phyloP scores from a whole-genome alignment of 306 rosid species.

The Lathyrus oleraceus region DNA sequence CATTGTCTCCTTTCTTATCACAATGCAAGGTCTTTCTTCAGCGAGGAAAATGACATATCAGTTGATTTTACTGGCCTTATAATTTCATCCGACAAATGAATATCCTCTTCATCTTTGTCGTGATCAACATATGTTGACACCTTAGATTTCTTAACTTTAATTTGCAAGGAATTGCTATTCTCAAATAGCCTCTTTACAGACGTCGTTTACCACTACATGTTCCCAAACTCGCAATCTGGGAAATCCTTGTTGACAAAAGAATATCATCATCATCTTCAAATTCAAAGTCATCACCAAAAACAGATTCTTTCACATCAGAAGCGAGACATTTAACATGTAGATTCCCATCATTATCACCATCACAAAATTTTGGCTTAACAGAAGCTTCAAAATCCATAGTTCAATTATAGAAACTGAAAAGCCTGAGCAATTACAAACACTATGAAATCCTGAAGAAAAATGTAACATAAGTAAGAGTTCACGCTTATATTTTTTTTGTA shows the following conservation, averaged over 20 bases:
- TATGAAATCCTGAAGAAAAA: not conserved
- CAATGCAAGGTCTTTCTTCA: constrained; percentile 29
- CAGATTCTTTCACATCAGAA: not conserved
- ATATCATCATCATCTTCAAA: not conserved
- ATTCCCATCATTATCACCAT: constrained; percentile 6
- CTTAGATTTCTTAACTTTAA: constrained; percentile 27
- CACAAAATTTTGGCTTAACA: constrained; percentile 6
- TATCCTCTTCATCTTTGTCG: not conserved
- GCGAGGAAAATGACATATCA: not conserved
- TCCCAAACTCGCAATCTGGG: not conserved
- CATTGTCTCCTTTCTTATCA: constrained; percentile 23
- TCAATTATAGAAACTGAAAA: not conserved
- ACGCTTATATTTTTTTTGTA: too few relatives aligned
- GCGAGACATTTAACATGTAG: too few relatives aligned
- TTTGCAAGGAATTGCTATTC: not conserved
- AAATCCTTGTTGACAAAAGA: not conserved
- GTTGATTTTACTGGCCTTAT: not conserved
- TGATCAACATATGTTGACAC: constrained; percentile 11
- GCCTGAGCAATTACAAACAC: not conserved
- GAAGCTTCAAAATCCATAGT: constrained; percentile 12
- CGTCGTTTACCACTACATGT: not conserved
- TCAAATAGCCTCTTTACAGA: constrained; percentile 23
- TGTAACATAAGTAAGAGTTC: too few relatives aligned
- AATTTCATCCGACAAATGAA: not conserved
- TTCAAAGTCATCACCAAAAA: not conserved